Percentiles rank a stretch among this genome's conserved stretches.
These are phyloP conservation scores for Sextonia rubra DNA, from an alignment of 164 flowering plant genomes.

Conservation along the genomic window DNA sequence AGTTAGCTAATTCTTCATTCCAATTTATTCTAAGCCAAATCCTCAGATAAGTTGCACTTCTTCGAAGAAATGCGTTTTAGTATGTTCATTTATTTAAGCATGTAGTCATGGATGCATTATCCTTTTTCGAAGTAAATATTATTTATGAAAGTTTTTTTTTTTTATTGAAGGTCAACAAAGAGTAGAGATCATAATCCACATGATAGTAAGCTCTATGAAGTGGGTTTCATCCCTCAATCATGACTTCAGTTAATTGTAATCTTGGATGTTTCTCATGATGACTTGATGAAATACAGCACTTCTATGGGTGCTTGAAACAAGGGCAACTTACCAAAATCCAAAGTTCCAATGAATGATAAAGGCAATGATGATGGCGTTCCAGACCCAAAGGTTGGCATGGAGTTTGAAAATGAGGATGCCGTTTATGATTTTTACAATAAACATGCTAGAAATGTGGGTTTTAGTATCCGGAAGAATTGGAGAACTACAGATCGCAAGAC, in stretches of 20 bases:
- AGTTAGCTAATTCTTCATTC: no score
- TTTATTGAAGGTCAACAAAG: neutral
- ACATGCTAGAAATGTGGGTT: slow-evolving; percentile 9
- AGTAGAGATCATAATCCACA: neutral
- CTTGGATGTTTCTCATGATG: neutral
- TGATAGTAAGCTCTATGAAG: neutral
- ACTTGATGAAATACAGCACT: neutral
- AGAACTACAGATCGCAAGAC: neutral
- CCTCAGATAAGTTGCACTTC: no score
- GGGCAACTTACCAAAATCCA: neutral
- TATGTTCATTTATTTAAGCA: no score
- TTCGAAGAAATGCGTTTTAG: no score
- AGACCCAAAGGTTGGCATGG: slow-evolving; percentile 5
- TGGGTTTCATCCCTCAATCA: no score
- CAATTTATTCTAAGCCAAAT: no score
- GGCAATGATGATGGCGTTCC: neutral
- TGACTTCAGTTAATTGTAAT: no score
- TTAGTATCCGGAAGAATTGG: slow-evolving; percentile 7
- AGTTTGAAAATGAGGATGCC: slow-evolving; percentile 3
- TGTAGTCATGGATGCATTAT: no score
- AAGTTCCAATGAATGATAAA: neutral
- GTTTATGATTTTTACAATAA: slow-evolving; percentile 14
- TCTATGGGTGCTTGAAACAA: no score
- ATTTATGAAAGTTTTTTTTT: no score
- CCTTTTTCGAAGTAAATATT: no score